phyloP scores from a whole-genome alignment of 768 basidiomycete species.

The Mycena vulgaris region DNA sequence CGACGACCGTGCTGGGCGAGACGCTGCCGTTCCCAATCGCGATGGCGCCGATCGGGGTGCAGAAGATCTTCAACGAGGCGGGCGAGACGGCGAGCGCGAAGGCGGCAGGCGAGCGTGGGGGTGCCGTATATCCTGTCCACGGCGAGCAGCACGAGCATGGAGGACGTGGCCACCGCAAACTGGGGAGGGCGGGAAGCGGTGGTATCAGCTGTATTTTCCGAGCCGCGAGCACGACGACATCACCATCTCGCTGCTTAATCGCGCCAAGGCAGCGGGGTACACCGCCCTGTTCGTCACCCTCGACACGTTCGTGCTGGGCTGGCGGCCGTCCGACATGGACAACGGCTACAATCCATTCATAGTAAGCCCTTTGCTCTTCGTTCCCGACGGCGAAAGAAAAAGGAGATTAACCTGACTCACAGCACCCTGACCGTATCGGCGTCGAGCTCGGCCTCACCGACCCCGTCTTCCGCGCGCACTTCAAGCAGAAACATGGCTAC shows the following conservation, averaged over 20 bases:
- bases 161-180: slow-evolving; percentile 63
- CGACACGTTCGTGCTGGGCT: slow-evolving; percentile 60
- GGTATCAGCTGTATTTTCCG: slow-evolving; percentile 69
- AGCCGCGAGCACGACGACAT: slow-evolving; percentile 48
- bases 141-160: slow-evolving; percentile 61
- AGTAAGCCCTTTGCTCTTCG: not conserved
- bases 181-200: slow-evolving; percentile 57
- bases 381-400: slow-evolving; percentile 15
- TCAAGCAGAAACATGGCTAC: slow-evolving; percentile 45
- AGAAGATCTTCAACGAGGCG: slow-evolving; percentile 59
- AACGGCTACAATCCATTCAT: slow-evolving; percentile 57
- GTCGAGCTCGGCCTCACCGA: slow-evolving; percentile 59
- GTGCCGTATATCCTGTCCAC: slow-evolving; percentile 64
- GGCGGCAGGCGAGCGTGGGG: slow-evolving; percentile 61
- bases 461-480: slow-evolving; percentile 62
- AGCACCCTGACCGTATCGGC: slow-evolving; percentile 50
- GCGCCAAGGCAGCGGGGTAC: slow-evolving; percentile 60
- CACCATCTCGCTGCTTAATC: slow-evolving; percentile 57
- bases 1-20: slow-evolving; percentile 63
- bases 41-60: slow-evolving; percentile 54
- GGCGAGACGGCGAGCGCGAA: slow-evolving; percentile 63
- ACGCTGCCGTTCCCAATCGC: slow-evolving; percentile 59
- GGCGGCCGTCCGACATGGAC: slow-evolving; percentile 61
- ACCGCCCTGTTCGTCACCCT: slow-evolving; percentile 62
- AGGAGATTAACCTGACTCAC: not conserved